phyloP scores from a whole-genome alignment of 2,329 filamentous ascomycete species.

The Nothopassalora personata region DNA sequence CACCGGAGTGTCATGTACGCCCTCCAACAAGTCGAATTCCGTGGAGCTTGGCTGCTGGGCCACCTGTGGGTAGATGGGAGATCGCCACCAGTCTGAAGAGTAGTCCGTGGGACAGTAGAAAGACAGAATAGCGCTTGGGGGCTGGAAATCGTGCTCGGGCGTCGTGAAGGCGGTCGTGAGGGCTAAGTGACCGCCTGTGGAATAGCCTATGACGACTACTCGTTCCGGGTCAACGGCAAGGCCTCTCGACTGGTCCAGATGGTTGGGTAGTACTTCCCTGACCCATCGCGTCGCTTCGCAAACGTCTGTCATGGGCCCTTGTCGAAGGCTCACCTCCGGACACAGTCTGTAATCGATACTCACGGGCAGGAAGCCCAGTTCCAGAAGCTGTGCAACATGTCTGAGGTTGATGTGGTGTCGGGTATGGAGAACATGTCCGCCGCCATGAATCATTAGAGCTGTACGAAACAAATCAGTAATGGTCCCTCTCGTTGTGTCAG shows the following conservation, averaged over 20 bases:
- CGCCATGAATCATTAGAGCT: constrained; percentile 10
- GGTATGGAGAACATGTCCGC: constrained; percentile 7
- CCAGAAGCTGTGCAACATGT: constrained; percentile 3
- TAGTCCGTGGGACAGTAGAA: constrained; percentile 9
- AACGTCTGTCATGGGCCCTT: constrained; percentile 8
- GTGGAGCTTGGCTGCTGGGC: neutral
- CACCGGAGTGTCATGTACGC: neutral
- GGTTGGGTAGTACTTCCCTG: neutral
- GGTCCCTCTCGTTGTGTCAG: neutral
- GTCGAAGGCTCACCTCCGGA: constrained; percentile 4
- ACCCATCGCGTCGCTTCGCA: constrained; percentile 6
- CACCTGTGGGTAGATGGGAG: constrained; percentile 1
- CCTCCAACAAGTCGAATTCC: constrained; percentile 1
- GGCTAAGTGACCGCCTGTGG: constrained; percentile 7
- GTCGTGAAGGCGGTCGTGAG: constrained; percentile 4
- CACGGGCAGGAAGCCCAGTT: constrained; percentile 6
- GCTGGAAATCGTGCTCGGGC: neutral
- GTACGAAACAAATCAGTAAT: neutral
- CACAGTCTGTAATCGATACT: constrained; percentile 10
- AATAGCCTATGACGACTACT: constrained; percentile 6
- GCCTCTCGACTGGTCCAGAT: neutral
- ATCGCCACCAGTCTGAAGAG: neutral
- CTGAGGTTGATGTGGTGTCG: constrained; percentile 5
- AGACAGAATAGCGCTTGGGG: constrained; percentile 4
- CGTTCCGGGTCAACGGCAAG: neutral